phyloP scores from a whole-genome alignment of 768 basidiomycete species.

The Inosperma sp. region DNA sequence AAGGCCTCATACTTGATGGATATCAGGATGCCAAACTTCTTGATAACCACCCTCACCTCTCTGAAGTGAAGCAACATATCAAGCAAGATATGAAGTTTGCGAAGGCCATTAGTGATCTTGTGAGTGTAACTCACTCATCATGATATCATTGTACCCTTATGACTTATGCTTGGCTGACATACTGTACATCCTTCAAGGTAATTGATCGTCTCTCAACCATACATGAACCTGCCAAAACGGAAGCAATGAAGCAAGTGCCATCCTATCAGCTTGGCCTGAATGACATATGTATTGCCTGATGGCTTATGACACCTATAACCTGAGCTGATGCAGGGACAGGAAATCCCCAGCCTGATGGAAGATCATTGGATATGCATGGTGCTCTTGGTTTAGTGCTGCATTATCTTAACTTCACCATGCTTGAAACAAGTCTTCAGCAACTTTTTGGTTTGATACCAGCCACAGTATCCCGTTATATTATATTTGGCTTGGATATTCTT shows the following conservation, averaged over 20 bases:
- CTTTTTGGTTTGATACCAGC: constrained; percentile 41
- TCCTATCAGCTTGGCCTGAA: no score
- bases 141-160: no score
- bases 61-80: no score
- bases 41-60: not conserved
- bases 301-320: constrained; percentile 19
- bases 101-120: no score
- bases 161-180: no score
- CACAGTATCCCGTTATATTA: constrained; percentile 33
- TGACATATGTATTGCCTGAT: no score
- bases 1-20: not conserved
- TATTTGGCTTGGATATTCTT: constrained; percentile 30
- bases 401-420: constrained; percentile 39
- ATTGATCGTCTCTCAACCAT: no score
- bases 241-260: no score
- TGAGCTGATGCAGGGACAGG: constrained; percentile 22
- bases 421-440: constrained; percentile 33
- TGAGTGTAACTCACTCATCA: no score
- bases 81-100: no score
- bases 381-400: constrained; percentile 39
- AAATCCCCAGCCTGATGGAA: constrained; percentile 19
- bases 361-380: constrained; percentile 37
- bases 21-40: not conserved
- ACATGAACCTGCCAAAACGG: no score
- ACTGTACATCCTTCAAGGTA: no score